A percentile compares a stretch with the other conserved stretches of the same genome.
These are phyloP conservation scores for Polyplosphaeria fusca DNA, from an alignment of 495 filamentous ascomycete species.

Conservation along the genomic window DNA sequence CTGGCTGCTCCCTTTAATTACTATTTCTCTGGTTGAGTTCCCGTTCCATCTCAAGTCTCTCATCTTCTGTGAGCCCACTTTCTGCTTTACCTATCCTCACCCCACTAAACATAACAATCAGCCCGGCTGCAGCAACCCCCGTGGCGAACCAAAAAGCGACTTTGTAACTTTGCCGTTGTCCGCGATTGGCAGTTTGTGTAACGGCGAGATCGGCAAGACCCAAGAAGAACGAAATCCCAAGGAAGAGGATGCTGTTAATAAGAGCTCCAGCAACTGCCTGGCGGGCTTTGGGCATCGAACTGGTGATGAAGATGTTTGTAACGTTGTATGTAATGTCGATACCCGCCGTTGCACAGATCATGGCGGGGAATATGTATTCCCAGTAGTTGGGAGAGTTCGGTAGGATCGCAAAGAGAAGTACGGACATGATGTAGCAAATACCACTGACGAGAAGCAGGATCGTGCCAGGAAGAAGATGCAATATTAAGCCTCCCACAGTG, in stretches of 20 bases:
- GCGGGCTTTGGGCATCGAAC: conserved; percentile 55
- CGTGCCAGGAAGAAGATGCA: conserved; percentile 72
- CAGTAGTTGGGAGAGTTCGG: conserved; percentile 58
- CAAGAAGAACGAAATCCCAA: conserved; percentile 82
- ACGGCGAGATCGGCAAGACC: conserved; percentile 71
- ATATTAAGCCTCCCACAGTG: conserved; percentile 66
- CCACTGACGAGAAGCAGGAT: conserved; percentile 59
- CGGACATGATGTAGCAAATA: conserved; percentile 60
- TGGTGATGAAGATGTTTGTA: conserved; percentile 66
- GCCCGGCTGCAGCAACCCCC: conserved; percentile 52
- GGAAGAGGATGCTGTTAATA: conserved; percentile 62
- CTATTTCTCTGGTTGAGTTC: conserved; percentile 12
- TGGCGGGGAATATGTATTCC: conserved; percentile 76
- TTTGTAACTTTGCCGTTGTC: conserved; percentile 53
- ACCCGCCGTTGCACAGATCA: conserved; percentile 76
- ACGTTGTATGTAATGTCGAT: conserved; percentile 84
- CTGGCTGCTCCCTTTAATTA: no score
- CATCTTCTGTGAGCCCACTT: conserved; percentile 67
- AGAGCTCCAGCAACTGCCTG: conserved; percentile 77
- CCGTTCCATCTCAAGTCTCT: conserved; percentile 48
- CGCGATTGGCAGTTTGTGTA: conserved; percentile 48
- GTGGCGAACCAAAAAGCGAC: conserved; percentile 68
- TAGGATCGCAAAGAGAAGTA: conserved; percentile 68
- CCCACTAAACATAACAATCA: conserved; percentile 57
- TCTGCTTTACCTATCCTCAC: conserved; percentile 65